These are phyloP conservation scores for Zanthoxylum bungeanum DNA, from an alignment of 345 rosid species.

Conservation along the genomic window DNA sequence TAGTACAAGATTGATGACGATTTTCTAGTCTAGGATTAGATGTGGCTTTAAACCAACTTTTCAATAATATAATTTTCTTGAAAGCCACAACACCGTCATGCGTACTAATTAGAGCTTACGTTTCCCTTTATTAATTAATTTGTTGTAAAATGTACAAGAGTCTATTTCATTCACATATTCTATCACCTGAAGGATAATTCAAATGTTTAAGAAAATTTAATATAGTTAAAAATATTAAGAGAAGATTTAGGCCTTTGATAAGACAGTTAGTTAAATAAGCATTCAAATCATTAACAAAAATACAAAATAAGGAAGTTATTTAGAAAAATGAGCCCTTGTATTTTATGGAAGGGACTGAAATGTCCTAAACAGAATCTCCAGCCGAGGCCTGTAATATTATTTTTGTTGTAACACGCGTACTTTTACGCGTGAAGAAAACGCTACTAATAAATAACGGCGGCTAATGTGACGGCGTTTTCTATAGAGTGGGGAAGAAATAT, in stretches of 20 bases:
- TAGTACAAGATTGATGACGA: neutral
- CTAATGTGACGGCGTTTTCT: neutral
- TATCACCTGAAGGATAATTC: no score
- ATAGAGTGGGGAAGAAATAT: neutral
- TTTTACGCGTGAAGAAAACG: accelerated
- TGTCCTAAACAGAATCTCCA: slow-evolving; percentile 4
- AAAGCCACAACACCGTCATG: no score
- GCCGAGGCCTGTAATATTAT: neutral
- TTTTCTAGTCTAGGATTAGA: neutral
- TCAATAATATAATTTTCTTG: neutral
- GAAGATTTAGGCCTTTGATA: neutral
- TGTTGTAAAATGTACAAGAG: no score
- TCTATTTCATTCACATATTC: no score
- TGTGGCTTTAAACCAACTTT: neutral
- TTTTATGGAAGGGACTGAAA: slow-evolving; percentile 11
- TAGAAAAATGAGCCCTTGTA: neutral
- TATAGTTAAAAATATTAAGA: no score
- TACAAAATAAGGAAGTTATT: neutral
- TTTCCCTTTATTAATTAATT: no score
- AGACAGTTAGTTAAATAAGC: neutral
- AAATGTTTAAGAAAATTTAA: no score
- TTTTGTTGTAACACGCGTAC: neutral
- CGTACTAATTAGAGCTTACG: no score
- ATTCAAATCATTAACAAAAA: neutral
- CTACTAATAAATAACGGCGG: neutral